Conservation (phyloP, 768 basidiomycete species). For the Clavulina sp. region DNA sequence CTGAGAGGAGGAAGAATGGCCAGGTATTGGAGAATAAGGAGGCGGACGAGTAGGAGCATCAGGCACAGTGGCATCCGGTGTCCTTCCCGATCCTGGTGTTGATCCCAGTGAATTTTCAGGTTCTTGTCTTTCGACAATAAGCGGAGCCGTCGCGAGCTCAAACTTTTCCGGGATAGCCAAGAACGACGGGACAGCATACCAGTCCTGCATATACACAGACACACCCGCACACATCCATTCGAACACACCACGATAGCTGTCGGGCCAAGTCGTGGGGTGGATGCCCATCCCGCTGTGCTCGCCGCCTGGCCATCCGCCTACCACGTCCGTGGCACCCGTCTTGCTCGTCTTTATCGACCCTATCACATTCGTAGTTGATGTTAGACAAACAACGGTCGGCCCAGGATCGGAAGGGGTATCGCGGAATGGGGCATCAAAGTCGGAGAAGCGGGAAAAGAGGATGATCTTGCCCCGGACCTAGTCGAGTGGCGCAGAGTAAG, state of each 20-base stretch:
- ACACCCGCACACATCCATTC: conserved; percentile 52
- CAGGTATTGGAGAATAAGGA: no score
- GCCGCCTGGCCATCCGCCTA: conserved; percentile 49
- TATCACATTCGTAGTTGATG: no score
- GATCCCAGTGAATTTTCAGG: no score
- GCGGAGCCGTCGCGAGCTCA: conserved; percentile 33
- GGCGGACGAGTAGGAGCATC: no score
- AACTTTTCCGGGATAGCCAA: conserved; percentile 74
- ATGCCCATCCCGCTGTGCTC: conserved; percentile 55
- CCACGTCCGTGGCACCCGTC: conserved; percentile 33
- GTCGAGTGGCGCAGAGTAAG: conserved; percentile 60
- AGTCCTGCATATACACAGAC: conserved; percentile 64
- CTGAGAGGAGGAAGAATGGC: no score
- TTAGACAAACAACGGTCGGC: no score
- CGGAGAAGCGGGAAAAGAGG: conserved; percentile 74
- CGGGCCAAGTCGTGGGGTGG: conserved; percentile 76
- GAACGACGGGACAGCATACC: conserved; percentile 73
- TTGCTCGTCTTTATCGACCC: no score
- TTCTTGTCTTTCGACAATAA: no score
- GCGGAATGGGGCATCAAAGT: no score
- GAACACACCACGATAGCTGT: conserved; percentile 56
- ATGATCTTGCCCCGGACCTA: conserved; percentile 76
- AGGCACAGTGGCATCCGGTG: no score
- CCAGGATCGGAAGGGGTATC: no score
- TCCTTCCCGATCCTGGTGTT: no score